These are phyloP conservation scores for Pyricularia pennisetigena DNA, from an alignment of 2,329 filamentous ascomycete genomes.

Conservation along the genomic window DNA sequence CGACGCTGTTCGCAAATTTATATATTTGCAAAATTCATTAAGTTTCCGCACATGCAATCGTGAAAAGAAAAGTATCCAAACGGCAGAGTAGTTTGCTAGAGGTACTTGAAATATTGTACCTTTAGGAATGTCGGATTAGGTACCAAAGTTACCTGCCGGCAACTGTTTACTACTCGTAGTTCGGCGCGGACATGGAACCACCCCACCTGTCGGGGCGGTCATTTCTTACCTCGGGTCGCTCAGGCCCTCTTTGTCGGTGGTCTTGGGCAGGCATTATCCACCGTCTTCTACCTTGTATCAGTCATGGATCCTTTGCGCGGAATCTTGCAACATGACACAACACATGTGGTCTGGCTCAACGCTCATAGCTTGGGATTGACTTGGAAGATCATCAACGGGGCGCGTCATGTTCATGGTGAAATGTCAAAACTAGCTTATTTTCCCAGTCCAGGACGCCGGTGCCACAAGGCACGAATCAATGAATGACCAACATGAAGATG, in stretches of 20 bases:
- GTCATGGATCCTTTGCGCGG: background rate
- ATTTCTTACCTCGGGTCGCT: background rate
- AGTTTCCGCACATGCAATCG: too few species aligned
- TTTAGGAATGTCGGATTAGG: background rate
- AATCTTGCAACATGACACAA: background rate
- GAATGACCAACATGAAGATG: background rate
- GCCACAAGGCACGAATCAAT: background rate
- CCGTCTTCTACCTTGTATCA: background rate
- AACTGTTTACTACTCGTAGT: background rate
- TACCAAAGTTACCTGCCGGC: background rate
- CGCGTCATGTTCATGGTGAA: background rate
- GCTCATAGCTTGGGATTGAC: background rate
- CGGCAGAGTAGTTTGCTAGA: too few species aligned
- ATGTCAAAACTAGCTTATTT: background rate
- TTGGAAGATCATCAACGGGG: background rate
- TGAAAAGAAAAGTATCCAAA: too few species aligned
- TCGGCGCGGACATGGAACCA: background rate
- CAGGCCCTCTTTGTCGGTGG: background rate
- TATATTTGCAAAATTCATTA: background rate
- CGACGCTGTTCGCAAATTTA: background rate
- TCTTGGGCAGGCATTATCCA: background rate
- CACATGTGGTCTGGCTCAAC: background rate
- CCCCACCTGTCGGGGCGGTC: background rate
- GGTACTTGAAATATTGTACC: too few species aligned
- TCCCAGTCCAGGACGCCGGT: slow-evolving; percentile 1